Percentiles rank a stretch among this genome's conserved stretches.
Evolutionary conservation across 202 grass and related monocot genomes (phyloP).

Genomic region (Zizania palustris): DNA sequence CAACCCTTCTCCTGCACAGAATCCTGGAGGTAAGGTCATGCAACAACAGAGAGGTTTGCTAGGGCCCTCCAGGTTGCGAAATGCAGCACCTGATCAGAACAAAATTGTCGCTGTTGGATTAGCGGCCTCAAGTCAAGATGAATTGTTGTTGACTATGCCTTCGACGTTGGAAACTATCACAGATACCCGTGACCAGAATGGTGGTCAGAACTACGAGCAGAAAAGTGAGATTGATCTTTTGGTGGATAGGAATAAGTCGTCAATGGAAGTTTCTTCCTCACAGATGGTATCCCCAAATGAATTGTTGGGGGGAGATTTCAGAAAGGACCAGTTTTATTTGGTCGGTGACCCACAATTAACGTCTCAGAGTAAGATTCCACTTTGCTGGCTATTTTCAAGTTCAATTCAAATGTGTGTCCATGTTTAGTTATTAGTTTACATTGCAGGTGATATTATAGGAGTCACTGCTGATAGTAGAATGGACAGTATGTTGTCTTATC

Average conservation of each 20-base stretch:
- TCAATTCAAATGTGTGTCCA: conserved; percentile 23
- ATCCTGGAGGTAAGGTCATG: conserved; percentile 30
- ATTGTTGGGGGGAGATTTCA: conserved; percentile 38
- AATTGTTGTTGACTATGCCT: conserved; percentile 41
- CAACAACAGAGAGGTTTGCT: conserved; percentile 36
- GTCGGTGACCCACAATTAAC: conserved; percentile 40
- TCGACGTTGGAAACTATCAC: conserved; percentile 45
- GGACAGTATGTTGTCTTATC: conserved; percentile 71
- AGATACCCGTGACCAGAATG: conserved; percentile 33
- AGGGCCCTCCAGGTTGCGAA: conserved; percentile 39
- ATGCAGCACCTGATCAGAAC: conserved; percentile 39
- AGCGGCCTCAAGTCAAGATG: conserved; percentile 36
- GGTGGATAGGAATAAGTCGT: conserved; percentile 47
- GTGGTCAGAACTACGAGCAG: conserved; percentile 35
- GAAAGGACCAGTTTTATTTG: conserved; percentile 46
- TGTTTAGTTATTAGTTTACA: conserved; percentile 51
- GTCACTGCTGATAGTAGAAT: conserved; percentile 65
- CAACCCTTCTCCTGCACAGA: conserved; percentile 42
- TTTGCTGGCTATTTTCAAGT: conserved; percentile 26
- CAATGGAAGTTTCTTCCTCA: conserved; percentile 49
- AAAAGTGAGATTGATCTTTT: conserved; percentile 45
- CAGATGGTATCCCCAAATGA: conserved; percentile 43
- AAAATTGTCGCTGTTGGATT: conserved; percentile 35
- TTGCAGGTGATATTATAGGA: conserved; percentile 59
- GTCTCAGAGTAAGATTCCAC: conserved; percentile 60